Base-by-base conservation (phyloP, 2,329 filamentous ascomycete species). In the Pseudogymnoascus sp. region DNA sequence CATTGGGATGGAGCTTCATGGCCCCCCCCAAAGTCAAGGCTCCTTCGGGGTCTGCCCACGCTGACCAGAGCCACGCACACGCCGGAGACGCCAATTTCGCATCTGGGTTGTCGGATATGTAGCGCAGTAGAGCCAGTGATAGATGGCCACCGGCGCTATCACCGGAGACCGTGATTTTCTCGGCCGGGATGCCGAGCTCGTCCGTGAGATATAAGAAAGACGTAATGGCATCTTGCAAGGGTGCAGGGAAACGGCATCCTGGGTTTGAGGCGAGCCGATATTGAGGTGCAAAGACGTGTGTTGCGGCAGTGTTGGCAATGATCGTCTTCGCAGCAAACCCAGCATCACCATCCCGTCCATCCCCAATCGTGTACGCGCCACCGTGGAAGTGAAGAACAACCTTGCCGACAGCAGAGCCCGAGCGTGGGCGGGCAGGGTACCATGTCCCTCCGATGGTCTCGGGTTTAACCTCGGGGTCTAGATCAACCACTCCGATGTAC, bases 141-240 rank as follows among this genome's bases (percentile, higher is more conserved):
- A 78, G 68, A 64, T 81, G 80, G 0, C 70, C 79, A 60, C 79
- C 79, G 0, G 79, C 79, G 34, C 75, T 78, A 66, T 82, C 79
- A 4, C 79, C 79, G 0, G 73, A 75, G 0, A 82, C 14, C 0
- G 77, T 69, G 60, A 81, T 77, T 34, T 75, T 70, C 0, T 63
- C 58, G 0, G 78, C 65, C 0, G 75, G 66, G 41, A 81, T 72
- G 0, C 70, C 63, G 12, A 77, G 66, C 28, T 34, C 47, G 4
- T 70, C 69, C n/a, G 74, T 67, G 9, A 79, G 62, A 67, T 80
- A 77, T 6, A 75, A 66, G 65, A 79, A 81, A 3, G 72, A 65
- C 0, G 78, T 76, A 43, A 82, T 63, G 2, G 70, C 71, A 65
- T 82, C 80, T 67, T 81, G 79, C 2, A 80, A 66, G 3, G 77